Evolutionary conservation across 2,329 filamentous ascomycete genomes (phyloP).

Genomic region (Trichoderma polysporum): DNA sequence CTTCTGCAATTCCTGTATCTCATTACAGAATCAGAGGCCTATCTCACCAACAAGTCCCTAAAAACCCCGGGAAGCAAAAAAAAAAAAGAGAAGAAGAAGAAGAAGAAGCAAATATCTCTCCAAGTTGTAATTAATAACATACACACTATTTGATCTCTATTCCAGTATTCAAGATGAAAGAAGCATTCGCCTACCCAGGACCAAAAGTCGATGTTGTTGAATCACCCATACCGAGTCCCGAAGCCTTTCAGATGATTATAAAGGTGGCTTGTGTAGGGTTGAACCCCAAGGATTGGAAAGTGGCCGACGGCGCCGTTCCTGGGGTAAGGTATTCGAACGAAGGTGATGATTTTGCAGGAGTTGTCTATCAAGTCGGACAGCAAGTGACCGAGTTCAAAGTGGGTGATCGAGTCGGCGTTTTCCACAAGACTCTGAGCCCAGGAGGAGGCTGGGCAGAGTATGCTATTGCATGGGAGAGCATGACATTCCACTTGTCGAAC

Average conservation of each 20-base stretch:
- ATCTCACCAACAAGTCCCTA: neutral
- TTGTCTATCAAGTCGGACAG: conserved; percentile 25
- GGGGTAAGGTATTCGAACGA: conserved; percentile 20
- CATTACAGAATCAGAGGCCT: neutral
- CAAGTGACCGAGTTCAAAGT: conserved; percentile 24
- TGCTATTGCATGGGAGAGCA: conserved; percentile 53
- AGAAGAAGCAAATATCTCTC: neutral
- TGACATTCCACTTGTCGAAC: conserved; percentile 54
- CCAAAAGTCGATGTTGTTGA: conserved; percentile 10
- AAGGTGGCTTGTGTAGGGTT: conserved; percentile 24
- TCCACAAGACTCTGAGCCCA: conserved; percentile 35
- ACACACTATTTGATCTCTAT: neutral
- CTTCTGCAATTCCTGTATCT: neutral
- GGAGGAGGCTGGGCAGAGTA: conserved; percentile 60
- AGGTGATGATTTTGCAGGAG: conserved; percentile 30
- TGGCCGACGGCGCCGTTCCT: conserved; percentile 8
- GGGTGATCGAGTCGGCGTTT: conserved; percentile 47
- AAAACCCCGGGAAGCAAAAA: neutral
- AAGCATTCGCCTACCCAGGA: neutral
- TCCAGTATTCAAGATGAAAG: conserved; percentile 10
- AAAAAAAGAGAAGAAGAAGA: neutral
- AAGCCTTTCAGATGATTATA: conserved; percentile 26
- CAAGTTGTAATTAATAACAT: neutral
- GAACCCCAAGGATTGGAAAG: conserved; percentile 31
- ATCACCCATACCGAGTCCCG: conserved; percentile 13